Percentiles rank a stretch among this genome's conserved stretches.
These are phyloP conservation scores for Gonium pectorale DNA, from an alignment of 139 green algal species.

Conservation along the genomic window DNA sequence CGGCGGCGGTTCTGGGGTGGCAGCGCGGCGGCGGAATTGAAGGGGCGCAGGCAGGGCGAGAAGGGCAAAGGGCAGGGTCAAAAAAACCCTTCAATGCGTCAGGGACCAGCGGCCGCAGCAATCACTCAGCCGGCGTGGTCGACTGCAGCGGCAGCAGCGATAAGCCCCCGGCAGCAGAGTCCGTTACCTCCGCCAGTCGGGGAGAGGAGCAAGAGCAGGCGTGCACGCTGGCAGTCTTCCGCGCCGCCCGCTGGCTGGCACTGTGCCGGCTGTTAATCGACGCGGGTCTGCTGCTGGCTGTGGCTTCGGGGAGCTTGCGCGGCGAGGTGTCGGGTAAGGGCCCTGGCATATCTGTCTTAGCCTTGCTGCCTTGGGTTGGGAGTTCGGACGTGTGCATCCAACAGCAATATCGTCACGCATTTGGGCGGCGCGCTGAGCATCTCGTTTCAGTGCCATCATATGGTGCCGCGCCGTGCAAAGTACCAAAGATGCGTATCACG, in stretches of 20 bases:
- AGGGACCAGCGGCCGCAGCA: too few species aligned
- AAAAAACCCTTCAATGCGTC: not conserved
- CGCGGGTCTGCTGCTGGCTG: not conserved
- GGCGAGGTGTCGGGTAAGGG: slow-evolving; percentile 14
- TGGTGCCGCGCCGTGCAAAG: not conserved
- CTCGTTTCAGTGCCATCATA: not conserved
- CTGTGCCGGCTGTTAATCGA: not conserved
- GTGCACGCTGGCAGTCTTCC: too few species aligned
- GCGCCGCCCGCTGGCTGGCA: not conserved
- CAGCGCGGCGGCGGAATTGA: not conserved
- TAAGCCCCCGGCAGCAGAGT: too few species aligned
- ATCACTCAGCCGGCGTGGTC: too few species aligned
- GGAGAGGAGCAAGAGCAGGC: not conserved
- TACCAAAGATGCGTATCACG: too few species aligned
- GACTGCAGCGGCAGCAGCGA: too few species aligned
- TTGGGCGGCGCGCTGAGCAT: not conserved
- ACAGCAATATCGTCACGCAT: not conserved
- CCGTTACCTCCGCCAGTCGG: not conserved
- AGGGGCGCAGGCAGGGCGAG: not conserved
- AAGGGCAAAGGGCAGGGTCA: not conserved
- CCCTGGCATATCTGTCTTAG: not conserved
- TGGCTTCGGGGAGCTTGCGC: not conserved
- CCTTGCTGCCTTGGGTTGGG: not conserved
- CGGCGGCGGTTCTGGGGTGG: not conserved
- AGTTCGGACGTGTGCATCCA: not conserved